Evolutionary conservation across 768 basidiomycete species (phyloP).

Genomic region (Butyriboletus loyo): DNA sequence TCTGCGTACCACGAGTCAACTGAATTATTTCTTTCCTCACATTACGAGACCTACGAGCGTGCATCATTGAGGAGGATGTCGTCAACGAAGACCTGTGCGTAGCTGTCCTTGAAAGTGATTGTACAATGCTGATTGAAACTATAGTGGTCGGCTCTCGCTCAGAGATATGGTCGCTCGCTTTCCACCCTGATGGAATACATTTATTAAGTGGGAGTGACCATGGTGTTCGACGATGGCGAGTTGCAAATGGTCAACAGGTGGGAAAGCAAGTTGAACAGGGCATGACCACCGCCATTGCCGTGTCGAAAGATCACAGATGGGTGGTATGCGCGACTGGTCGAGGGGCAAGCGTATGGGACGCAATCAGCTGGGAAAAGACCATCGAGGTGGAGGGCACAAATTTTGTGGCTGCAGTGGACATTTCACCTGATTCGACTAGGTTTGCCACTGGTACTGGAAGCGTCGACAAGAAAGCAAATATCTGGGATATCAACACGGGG

Average conservation of each 20-base stretch:
- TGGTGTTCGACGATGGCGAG: not conserved
- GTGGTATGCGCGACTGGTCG: not conserved
- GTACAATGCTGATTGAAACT: not conserved
- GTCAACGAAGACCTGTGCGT: not conserved
- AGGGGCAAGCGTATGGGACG: not conserved
- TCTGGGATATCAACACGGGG: not conserved
- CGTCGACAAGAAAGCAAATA: accelerated
- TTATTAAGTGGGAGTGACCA: not conserved
- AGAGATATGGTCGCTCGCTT: not conserved
- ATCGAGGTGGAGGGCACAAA: not conserved
- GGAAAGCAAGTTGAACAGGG: not conserved
- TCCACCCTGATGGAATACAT: not conserved
- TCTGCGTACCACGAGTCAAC: not conserved
- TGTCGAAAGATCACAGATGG: not conserved
- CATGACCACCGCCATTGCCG: not conserved
- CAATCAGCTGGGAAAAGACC: not conserved
- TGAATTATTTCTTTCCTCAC: not conserved
- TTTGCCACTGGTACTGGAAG: not conserved
- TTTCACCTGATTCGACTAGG: not conserved
- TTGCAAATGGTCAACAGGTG: not conserved
- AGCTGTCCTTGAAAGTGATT: not conserved
- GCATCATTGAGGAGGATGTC: not conserved
- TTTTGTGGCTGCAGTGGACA: not conserved
- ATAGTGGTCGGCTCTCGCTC: accelerated
- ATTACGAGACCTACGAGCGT: not conserved